Evolutionary conservation across 805 yeast species (phyloP), one percentile per base, ranked within the genome.

Genomic region (Nakazawaea pomicola): DNA sequence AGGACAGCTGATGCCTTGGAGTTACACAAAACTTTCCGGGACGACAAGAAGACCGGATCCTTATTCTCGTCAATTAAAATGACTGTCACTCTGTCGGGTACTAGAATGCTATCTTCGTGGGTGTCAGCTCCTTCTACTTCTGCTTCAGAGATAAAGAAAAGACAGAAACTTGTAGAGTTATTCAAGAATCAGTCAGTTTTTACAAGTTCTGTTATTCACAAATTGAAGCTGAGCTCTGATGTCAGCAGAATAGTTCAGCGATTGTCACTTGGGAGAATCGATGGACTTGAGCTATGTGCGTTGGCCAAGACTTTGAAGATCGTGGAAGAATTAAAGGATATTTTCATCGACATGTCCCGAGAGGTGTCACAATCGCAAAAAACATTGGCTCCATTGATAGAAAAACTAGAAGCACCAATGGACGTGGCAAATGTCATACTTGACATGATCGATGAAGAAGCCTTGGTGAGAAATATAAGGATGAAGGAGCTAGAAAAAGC

Each of bases 21-120:
- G 52, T 60, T 89, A 18, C 74, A 76, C 34, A 62, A 66, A 38
- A 79, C 87, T 0, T 72, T 78, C 6, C 61, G 85, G 43, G 73
- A 75, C 8, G 70, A 72, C 11, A 70, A 76, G 12, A 64, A 60
- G n/a, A 70, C 69, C 6, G 95, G 95, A 0, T 80, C 95, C 0
- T 58, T 91, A 17, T 64, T 86, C 4, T 74, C 77, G n/a, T 72
- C 83, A 0, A 72, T 93, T 3, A 74, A 77, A 44, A 64, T 83
- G 39, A 91, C 98, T 0, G 76, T 74, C 3, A 88, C 98, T 0
- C 70, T 81, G 1, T 79, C 93, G 0, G 98, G 98, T 0, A 65
- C 95, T 0, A 65, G 98, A 31, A 54, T 84, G n/a, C 61, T 93
- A 10, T 74, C 81, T 6, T 79, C 80, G 39, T 88, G 97, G 96